phyloP scores from a whole-genome alignment of 2,329 filamentous ascomycete species.

The Fusarium sp. region DNA sequence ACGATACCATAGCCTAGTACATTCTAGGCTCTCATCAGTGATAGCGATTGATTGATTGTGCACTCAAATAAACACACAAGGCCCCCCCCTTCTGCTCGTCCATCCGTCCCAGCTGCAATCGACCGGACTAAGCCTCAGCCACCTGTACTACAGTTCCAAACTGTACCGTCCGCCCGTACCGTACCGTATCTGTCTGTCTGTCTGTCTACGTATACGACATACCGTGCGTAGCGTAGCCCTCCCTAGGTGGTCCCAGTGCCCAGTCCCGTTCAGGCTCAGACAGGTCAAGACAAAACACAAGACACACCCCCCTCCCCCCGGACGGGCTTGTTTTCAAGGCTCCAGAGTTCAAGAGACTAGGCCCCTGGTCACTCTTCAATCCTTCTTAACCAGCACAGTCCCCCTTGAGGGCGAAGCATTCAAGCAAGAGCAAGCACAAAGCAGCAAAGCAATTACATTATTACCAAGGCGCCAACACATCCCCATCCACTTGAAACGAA shows the following conservation, averaged over 20 bases:
- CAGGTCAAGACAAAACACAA: not conserved
- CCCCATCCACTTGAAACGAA: conserved; percentile 29
- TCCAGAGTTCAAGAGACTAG: conserved; percentile 31
- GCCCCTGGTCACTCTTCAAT: conserved; percentile 24
- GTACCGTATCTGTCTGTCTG: not conserved
- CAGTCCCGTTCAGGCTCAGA: conserved; percentile 4
- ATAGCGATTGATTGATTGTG: not conserved
- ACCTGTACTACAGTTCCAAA: conserved; percentile 21
- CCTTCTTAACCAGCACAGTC: conserved; percentile 26
- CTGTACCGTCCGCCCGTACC: not conserved
- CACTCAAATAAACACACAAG: not conserved
- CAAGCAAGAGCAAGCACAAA: conserved; percentile 5
- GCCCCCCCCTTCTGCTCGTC: not conserved
- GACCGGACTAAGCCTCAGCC: conserved; percentile 42
- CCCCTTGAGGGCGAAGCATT: conserved; percentile 29
- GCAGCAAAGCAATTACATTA: conserved; percentile 7
- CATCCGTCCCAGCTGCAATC: conserved; percentile 22
- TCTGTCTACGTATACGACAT: not conserved
- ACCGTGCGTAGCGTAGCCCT: not conserved
- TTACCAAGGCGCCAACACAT: conserved; percentile 28
- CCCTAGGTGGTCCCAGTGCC: not conserved
- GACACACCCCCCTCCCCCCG: conserved; percentile 17
- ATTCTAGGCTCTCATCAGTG: conserved; percentile 1
- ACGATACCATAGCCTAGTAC: not conserved
- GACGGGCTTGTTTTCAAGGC: conserved; percentile 29